These are phyloP conservation scores for Ophiostoma angusticollis DNA, from an alignment of 2,329 filamentous ascomycete species.

Conservation along the genomic window DNA sequence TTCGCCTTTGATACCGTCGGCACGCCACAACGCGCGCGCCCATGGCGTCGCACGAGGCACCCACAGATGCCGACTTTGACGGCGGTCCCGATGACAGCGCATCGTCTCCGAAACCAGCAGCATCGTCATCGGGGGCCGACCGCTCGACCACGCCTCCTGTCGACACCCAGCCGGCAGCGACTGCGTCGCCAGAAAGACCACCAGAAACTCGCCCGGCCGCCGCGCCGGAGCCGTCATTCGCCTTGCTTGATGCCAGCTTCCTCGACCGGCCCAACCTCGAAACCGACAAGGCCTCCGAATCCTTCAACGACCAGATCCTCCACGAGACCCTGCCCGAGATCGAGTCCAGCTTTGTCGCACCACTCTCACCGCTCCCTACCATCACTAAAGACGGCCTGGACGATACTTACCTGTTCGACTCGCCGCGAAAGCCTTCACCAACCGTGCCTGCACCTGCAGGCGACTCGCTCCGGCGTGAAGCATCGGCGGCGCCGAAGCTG, in stretches of 20 bases:
- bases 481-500: too few relatives aligned
- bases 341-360: slow-evolving; percentile 52
- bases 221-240: not conserved
- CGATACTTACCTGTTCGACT: slow-evolving; percentile 49
- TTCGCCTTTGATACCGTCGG: too few relatives aligned
- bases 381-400: slow-evolving; percentile 35
- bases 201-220: not conserved
- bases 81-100: slow-evolving; percentile 3
- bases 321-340: slow-evolving; percentile 47
- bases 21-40: slow-evolving; percentile 18
- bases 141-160: not conserved
- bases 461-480: too few relatives aligned
- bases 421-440: slow-evolving; percentile 20
- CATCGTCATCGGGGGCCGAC: not conserved
- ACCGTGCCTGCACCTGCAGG: slow-evolving; percentile 4
- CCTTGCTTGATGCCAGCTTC: slow-evolving; percentile 26
- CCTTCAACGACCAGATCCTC: slow-evolving; percentile 39
- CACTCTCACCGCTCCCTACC: slow-evolving; percentile 41
- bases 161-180: not conserved
- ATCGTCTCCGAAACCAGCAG: not conserved
- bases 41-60: slow-evolving; percentile 7
- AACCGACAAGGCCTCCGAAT: slow-evolving; percentile 32
- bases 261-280: slow-evolving; percentile 26
- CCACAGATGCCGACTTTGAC: not conserved
- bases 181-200: not conserved